Percentiles rank a stretch among this genome's conserved stretches.
Conservation (phyloP, 2,329 filamentous ascomycete genomes). For the Colletotrichum sp. region DNA sequence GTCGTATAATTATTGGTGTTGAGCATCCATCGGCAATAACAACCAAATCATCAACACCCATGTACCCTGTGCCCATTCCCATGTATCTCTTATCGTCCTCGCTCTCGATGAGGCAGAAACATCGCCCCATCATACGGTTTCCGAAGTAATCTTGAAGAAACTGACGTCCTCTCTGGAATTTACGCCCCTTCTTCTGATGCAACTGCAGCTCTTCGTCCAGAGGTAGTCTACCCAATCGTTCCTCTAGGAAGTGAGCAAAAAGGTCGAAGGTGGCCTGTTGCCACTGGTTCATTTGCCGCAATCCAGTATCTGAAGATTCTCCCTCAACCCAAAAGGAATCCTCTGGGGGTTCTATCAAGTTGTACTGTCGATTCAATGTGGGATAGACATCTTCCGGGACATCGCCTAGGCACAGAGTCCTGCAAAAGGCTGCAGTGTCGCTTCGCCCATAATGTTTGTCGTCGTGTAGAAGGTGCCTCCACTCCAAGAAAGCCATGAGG, state of each 20-base stretch:
- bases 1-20: accelerated
- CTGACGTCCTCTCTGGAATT: neutral
- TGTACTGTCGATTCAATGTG: accelerated
- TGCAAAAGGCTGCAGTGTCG: accelerated
- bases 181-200: accelerated
- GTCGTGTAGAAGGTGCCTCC: accelerated
- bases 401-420: accelerated
- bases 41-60: neutral
- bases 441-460: accelerated
- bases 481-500: neutral
- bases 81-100: accelerated
- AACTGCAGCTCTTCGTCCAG: neutral
- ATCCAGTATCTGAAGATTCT: accelerated
- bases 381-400: accelerated
- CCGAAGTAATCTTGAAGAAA: neutral
- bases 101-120: accelerated
- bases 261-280: accelerated
- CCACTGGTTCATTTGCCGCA: neutral
- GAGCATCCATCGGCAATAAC: accelerated
- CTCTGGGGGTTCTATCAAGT: neutral
- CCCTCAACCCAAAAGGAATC: accelerated
- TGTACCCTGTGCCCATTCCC: neutral
- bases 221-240: neutral
- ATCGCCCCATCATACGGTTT: neutral
- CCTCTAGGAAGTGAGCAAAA: accelerated